A percentile compares a stretch with the other conserved stretches of the same genome.
Conservation (phyloP, 2,329 filamentous ascomycete genomes). For the Xenoacremonium recifei region DNA sequence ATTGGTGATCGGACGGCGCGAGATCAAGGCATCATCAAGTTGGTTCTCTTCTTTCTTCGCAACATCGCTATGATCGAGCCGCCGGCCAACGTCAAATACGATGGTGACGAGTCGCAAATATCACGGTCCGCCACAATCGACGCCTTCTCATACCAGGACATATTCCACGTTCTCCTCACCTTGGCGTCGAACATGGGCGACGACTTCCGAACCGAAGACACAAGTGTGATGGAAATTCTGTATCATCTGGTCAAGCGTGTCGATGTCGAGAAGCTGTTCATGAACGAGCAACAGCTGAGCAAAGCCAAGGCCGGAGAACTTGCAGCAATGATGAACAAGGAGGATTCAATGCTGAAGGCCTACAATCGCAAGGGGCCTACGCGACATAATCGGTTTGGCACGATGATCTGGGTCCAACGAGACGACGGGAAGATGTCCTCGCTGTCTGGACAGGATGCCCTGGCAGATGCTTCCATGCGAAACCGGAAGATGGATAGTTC, state of each 20-base stretch:
- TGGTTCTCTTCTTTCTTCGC: constrained; percentile 83
- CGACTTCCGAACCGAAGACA: constrained; percentile 86
- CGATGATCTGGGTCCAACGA: constrained; percentile 94
- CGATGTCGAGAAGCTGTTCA: constrained; percentile 79
- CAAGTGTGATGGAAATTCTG: constrained; percentile 84
- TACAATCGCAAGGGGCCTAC: constrained; percentile 78
- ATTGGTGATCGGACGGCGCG: constrained; percentile 72
- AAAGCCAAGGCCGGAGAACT: constrained; percentile 72
- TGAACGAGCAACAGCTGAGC: constrained; percentile 71
- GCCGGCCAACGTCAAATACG: constrained; percentile 68
- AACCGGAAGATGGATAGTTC: constrained; percentile 86
- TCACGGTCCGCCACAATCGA: constrained; percentile 86
- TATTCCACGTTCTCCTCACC: constrained; percentile 81
- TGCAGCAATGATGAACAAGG: constrained; percentile 71
- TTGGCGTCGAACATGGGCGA: constrained; percentile 91
- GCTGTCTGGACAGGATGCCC: constrained; percentile 82
- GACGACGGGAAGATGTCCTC: constrained; percentile 82
- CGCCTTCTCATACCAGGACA: constrained; percentile 86
- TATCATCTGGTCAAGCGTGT: constrained; percentile 93
- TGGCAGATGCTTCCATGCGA: constrained; percentile 69
- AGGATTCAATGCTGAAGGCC: constrained; percentile 76
- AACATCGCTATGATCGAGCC: constrained; percentile 86
- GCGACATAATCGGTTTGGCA: constrained; percentile 90
- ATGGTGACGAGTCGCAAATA: constrained; percentile 87
- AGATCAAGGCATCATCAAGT: constrained; percentile 89